phyloP scores from a whole-genome alignment of 75 land plant genomes.

The Selaginella tamariscina region DNA sequence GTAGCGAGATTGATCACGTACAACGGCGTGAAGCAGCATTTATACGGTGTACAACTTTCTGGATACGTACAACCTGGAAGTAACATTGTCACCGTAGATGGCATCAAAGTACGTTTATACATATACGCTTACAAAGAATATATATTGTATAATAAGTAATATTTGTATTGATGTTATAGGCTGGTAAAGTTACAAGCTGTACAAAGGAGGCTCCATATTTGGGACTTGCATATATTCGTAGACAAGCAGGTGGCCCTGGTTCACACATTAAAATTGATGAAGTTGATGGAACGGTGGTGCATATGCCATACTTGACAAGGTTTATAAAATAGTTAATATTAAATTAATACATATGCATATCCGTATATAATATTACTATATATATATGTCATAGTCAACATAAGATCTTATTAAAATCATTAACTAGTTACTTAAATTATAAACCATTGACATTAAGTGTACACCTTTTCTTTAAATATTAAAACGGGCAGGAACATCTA shows the following conservation, averaged over 20 bases:
- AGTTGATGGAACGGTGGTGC: conserved; percentile 17
- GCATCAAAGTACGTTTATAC: conserved; percentile 42
- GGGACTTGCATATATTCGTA: conserved; percentile 26
- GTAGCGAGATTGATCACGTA: conserved; percentile 70
- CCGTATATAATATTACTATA: no score
- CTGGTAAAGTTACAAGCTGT: conserved; percentile 33
- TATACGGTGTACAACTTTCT: conserved; percentile 54
- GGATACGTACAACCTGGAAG: conserved; percentile 49
- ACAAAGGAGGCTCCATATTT: conserved; percentile 15
- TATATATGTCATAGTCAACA: no score
- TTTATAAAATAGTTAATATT: no score
- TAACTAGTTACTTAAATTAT: no score
- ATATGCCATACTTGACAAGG: conserved; percentile 19
- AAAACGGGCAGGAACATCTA: no score
- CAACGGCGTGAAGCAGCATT: conserved; percentile 67
- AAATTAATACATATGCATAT: no score
- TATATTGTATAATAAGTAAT: not conserved
- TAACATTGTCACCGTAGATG: conserved; percentile 31
- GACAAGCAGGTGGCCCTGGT: conserved; percentile 27
- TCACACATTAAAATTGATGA: conserved; percentile 15
- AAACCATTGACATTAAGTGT: no score
- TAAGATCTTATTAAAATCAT: no score
- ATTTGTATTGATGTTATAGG: conserved; percentile 10
- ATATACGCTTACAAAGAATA: not conserved
- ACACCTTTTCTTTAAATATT: no score